phyloP scores from a whole-genome alignment of 768 basidiomycete genomes.

The Xerocomellus dryophilus region DNA sequence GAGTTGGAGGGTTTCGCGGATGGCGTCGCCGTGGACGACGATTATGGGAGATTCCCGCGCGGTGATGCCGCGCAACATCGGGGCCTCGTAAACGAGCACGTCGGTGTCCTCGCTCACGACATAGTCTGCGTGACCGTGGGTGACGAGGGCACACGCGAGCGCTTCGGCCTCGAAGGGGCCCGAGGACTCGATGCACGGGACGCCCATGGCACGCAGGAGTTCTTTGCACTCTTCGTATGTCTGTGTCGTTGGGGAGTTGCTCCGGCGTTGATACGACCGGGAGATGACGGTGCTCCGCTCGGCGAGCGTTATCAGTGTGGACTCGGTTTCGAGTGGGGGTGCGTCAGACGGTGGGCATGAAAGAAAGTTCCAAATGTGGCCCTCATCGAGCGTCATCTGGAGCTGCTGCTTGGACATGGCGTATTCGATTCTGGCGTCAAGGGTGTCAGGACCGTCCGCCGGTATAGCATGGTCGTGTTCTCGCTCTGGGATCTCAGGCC shows the following conservation, averaged over 20 bases:
- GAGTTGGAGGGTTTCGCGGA: constrained; percentile 58
- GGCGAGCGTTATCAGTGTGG: constrained; percentile 35
- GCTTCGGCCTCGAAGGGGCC: constrained; percentile 84
- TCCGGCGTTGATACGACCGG: constrained; percentile 63
- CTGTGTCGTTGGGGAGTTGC: constrained; percentile 53
- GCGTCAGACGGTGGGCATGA: constrained; percentile 13
- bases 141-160: constrained; percentile 72
- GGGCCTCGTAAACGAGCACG: constrained; percentile 78
- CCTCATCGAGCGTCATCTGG: constrained; percentile 59
- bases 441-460: constrained; percentile 20
- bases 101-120: constrained; percentile 93
- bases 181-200: constrained; percentile 66
- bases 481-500: constrained; percentile 11
- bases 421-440: constrained; percentile 40
- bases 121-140: constrained; percentile 75
- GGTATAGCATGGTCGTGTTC: constrained; percentile 3
- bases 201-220: constrained; percentile 76
- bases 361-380: constrained; percentile 53
- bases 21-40: constrained; percentile 58
- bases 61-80: constrained; percentile 76
- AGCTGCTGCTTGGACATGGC: constrained; percentile 62
- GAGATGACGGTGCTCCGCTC: constrained; percentile 56
- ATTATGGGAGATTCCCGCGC: constrained; percentile 56
- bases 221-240: constrained; percentile 72
- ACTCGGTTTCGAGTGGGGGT: constrained; percentile 20